Conservation (phyloP, 331 rosid genomes). For the Cucumis variabilis region DNA sequence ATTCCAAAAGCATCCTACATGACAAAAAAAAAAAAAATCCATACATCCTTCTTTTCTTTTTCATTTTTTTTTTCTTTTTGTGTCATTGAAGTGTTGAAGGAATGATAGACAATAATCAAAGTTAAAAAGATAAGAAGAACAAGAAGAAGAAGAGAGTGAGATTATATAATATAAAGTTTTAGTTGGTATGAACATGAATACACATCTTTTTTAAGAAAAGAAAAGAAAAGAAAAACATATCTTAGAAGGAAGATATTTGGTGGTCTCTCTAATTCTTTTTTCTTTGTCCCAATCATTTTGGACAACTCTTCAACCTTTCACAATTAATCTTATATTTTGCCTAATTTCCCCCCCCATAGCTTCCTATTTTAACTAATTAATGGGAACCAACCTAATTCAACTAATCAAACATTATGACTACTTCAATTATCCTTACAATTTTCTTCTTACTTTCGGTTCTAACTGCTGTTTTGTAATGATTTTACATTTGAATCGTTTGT, state of each 20-base stretch:
- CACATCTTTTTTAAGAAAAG: no score
- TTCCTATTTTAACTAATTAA: background rate
- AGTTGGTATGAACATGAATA: background rate
- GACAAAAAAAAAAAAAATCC: no score
- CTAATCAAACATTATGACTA: background rate
- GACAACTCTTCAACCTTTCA: background rate
- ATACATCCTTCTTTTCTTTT: no score
- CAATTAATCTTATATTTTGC: background rate
- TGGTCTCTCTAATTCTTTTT: no score
- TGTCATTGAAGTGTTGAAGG: background rate
- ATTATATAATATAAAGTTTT: background rate
- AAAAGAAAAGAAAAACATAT: background rate
- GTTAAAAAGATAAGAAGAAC: no score
- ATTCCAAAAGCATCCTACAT: no score
- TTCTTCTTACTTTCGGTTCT: background rate
- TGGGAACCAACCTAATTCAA: background rate
- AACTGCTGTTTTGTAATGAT: background rate
- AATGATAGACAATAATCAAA: no score
- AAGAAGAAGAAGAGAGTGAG: background rate
- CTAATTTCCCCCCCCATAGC: background rate
- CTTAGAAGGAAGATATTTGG: background rate
- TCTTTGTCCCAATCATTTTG: background rate
- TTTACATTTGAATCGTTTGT: background rate
- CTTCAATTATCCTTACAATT: background rate
- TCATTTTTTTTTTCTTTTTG: background rate